Evolutionary conservation across 2,329 filamentous ascomycete genomes (phyloP).

Genomic region (Pyricularia pennisetigena): DNA sequence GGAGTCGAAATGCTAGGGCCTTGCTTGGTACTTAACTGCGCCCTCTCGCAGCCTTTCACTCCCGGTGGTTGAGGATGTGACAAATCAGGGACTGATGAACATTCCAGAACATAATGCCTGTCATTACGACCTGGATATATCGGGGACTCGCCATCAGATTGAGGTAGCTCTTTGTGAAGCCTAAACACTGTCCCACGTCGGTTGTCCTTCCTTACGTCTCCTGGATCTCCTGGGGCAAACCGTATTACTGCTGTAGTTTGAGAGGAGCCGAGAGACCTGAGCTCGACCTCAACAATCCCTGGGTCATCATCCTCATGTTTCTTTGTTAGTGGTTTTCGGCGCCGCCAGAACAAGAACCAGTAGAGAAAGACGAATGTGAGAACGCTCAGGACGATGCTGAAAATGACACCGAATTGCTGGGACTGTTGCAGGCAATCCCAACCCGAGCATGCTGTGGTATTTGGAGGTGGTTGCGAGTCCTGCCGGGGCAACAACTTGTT

Average conservation of each 20-base stretch:
- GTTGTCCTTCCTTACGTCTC: neutral
- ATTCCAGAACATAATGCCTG: neutral
- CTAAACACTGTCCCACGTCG: neutral
- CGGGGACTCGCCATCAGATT: neutral
- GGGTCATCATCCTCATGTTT: neutral
- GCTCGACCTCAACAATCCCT: neutral
- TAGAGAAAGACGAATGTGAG: neutral
- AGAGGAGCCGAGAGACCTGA: neutral
- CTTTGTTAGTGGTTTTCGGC: neutral
- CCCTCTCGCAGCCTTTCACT: neutral
- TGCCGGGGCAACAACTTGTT: neutral
- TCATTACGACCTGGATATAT: neutral
- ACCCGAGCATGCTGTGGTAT: slow-evolving; percentile 10
- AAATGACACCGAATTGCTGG: neutral
- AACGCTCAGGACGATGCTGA: neutral
- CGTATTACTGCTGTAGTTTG: neutral
- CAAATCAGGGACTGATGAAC: neutral
- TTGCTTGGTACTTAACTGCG: neutral
- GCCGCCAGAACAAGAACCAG: neutral
- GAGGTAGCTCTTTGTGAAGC: neutral
- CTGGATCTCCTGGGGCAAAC: neutral
- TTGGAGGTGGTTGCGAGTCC: slow-evolving; percentile 6
- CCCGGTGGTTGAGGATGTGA: neutral
- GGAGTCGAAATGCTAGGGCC: neutral
- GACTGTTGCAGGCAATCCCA: neutral